Evolutionary conservation across 2,329 filamentous ascomycete species (phyloP).

Genomic region (Cephalotrichum gorgonifer): DNA sequence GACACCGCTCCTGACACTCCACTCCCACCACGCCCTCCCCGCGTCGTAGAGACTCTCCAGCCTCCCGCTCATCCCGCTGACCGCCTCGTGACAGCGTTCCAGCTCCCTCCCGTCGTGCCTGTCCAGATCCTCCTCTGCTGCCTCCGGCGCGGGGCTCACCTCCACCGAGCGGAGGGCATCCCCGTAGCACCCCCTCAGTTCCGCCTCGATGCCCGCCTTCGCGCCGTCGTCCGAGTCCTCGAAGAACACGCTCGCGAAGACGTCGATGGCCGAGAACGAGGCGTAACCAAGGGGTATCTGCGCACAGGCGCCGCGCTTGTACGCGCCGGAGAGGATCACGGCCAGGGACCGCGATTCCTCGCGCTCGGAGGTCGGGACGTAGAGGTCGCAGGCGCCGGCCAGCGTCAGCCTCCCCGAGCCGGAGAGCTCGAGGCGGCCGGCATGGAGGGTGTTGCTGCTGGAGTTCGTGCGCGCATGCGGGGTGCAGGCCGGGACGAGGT

Average conservation of each 20-base stretch:
- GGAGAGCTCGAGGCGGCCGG: slow-evolving; percentile 8
- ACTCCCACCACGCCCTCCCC: not conserved
- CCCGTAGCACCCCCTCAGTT: slow-evolving; percentile 8
- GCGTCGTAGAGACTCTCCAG: not conserved
- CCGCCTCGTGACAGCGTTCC: not conserved
- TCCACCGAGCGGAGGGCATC: slow-evolving; percentile 5
- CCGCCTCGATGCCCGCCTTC: slow-evolving; percentile 5
- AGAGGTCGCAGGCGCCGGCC: slow-evolving; percentile 8
- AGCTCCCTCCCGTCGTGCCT: too few relatives aligned
- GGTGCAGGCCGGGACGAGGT: slow-evolving; percentile 4
- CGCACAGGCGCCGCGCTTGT: slow-evolving; percentile 7
- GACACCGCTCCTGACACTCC: not conserved
- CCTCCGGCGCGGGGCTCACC: not conserved
- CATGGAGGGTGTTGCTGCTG: not conserved
- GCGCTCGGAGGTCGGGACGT: slow-evolving; percentile 5
- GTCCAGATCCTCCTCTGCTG: slow-evolving; percentile 6
- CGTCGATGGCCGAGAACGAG: slow-evolving; percentile 8
- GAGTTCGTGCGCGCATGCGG: not conserved
- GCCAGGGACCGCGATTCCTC: slow-evolving; percentile 8
- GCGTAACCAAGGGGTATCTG: slow-evolving; percentile 3
- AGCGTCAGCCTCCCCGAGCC: slow-evolving; percentile 7
- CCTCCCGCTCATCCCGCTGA: not conserved
- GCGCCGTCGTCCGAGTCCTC: slow-evolving; percentile 5
- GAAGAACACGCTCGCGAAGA: slow-evolving; percentile 8
- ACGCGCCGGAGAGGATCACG: slow-evolving; percentile 9